Percentiles rank a stretch among this genome's conserved stretches.
These are phyloP conservation scores for Xylaria palmicola DNA, from an alignment of 495 filamentous ascomycete species.

Conservation along the genomic window DNA sequence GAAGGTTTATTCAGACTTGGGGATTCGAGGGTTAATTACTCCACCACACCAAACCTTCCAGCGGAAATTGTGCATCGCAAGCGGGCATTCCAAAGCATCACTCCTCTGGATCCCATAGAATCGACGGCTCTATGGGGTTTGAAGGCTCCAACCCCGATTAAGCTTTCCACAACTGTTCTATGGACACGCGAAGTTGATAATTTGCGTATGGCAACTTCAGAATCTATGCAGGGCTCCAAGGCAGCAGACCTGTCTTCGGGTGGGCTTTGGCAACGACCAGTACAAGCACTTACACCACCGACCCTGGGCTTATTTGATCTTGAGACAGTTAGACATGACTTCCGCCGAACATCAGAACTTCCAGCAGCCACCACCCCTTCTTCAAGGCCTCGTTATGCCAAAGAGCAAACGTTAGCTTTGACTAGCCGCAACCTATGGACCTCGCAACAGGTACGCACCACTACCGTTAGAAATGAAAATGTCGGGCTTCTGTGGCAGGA, in stretches of 20 bases:
- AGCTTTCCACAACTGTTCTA: not conserved
- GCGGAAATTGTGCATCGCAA: not conserved
- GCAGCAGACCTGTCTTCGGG: not conserved
- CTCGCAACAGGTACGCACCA: not conserved
- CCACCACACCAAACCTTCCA: not conserved
- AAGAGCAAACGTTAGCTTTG: conserved; percentile 24
- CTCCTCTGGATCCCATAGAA: not conserved
- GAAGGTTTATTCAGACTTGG: not conserved
- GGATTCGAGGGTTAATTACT: not conserved
- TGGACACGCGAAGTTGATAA: not conserved
- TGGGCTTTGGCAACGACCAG: not conserved
- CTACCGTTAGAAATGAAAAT: not conserved
- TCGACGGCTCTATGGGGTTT: conserved; percentile 5
- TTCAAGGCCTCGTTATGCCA: conserved; percentile 19
- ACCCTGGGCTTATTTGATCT: conserved; percentile 26
- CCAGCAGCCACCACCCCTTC: conserved; percentile 29
- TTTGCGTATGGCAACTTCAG: not conserved
- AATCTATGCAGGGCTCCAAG: not conserved
- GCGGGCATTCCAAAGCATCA: not conserved
- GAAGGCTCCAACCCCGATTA: not conserved
- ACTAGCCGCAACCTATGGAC: conserved; percentile 38
- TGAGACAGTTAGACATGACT: conserved; percentile 21
- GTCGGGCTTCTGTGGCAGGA: not conserved
- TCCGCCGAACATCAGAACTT: conserved; percentile 35
- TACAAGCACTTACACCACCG: not conserved